Evolutionary conservation across 75 land plant species (phyloP), one percentile per base, ranked within the genome.

Genomic region (Picea glauca): DNA sequence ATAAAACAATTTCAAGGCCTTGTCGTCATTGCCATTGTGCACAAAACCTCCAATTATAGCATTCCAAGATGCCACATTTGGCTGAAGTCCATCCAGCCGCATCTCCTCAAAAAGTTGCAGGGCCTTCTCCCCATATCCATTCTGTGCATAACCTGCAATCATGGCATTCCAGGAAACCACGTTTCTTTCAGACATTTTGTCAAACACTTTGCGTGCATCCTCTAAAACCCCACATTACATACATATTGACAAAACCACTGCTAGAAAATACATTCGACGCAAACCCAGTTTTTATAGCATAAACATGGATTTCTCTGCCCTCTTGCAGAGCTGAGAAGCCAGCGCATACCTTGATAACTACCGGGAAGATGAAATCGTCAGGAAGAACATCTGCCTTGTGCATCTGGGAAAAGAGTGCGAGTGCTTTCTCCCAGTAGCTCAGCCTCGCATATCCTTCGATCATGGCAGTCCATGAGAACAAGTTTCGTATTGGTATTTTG

Each of bases 191-290:
- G 62, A 78, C 73, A 84, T 82, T 65, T 58, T 26, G 12, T 62
- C 70, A 77, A 93, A 93, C 20, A 91, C 66, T 61, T 65, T 38
- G 61, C 56, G 80, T 23, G 93, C 83, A 30, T 85, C 87, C 56
- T 81, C 82, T 23, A 93, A 33, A 74, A 79, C 54, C 58, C 88
- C 87, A 81, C 93, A 93, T 74, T 87, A 86, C 88, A 78, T 90
- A 93, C 91, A 90, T 87, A 43, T 87, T 87, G 58, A 84, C 77
- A 30, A 93, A 80, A 9, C 90, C 77, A 81, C 84, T 85, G 2
- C 82, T 72, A 14, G 84, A 88, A 76, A 84, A 72, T 46, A 87
- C 80, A 83, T 89, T 83, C 74, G 17, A 75, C 0, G 30, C 46
- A 33, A 85, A 60, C 1, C 84, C 85, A 67, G 61, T 77, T 75